phyloP scores from a whole-genome alignment of 768 basidiomycete genomes.

The Leccinum imitatum region DNA sequence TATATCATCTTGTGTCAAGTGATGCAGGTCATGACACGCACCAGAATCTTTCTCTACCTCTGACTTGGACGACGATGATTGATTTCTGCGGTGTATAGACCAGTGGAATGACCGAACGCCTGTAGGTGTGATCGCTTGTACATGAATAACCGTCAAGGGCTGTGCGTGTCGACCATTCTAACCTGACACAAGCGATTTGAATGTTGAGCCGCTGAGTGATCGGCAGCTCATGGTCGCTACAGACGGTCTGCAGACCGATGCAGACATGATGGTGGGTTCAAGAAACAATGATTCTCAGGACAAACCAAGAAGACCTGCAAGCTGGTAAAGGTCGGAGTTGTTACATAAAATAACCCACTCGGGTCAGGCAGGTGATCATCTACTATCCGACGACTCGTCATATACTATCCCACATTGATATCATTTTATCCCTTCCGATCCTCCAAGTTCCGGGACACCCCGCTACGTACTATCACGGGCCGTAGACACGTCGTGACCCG shows the following conservation, averaged over 20 bases:
- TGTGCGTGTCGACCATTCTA: neutral
- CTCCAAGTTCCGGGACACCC: slow-evolving; percentile 9
- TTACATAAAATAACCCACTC: slow-evolving; percentile 27
- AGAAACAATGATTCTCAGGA: slow-evolving; percentile 22
- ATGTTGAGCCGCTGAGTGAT: slow-evolving; percentile 16
- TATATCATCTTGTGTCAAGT: slow-evolving; percentile 1
- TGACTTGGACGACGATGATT: slow-evolving; percentile 8
- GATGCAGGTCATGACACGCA: slow-evolving; percentile 12
- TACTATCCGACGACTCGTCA: neutral
- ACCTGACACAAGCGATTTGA: slow-evolving; percentile 28
- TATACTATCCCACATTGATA: neutral
- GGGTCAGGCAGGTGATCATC: slow-evolving; percentile 3
- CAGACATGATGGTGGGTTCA: slow-evolving; percentile 29
- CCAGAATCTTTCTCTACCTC: slow-evolving; percentile 27
- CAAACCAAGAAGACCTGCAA: neutral
- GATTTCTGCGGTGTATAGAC: slow-evolving; percentile 28
- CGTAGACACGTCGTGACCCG: neutral
- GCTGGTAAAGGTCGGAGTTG: slow-evolving; percentile 9
- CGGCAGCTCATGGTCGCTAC: slow-evolving; percentile 23
- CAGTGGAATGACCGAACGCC: slow-evolving; percentile 33
- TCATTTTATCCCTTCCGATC: neutral
- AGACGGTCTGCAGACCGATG: slow-evolving; percentile 33
- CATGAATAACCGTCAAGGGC: slow-evolving; percentile 3
- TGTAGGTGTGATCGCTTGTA: slow-evolving; percentile 8
- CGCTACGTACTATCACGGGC: slow-evolving; percentile 3